Conservation (phyloP, 148 eudicot genomes). For the Suaeda aralocaspica region DNA sequence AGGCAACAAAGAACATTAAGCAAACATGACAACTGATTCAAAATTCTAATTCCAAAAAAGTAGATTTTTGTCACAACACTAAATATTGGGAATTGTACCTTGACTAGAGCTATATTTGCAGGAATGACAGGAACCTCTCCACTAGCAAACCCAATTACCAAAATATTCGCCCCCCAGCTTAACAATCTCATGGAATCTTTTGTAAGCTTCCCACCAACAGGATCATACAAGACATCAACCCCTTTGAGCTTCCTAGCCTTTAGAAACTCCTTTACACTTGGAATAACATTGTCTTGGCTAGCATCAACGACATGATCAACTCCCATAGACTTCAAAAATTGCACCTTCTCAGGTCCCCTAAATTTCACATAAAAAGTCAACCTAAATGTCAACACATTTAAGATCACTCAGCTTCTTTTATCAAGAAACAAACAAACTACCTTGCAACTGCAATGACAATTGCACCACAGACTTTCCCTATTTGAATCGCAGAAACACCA, state of each 20-base stretch:
- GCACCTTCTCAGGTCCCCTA: slow-evolving; percentile 91
- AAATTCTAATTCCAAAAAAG: no score
- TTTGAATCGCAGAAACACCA: slow-evolving; percentile 94
- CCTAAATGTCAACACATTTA: background rate
- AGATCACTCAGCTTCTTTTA: background rate
- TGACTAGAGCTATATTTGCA: slow-evolving; percentile 88
- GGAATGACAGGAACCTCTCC: slow-evolving; percentile 94
- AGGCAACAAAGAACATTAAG: background rate
- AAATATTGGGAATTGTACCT: slow-evolving; percentile 50
- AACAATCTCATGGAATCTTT: slow-evolving; percentile 75
- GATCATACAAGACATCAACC: slow-evolving; percentile 94
- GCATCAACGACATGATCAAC: slow-evolving; percentile 87
- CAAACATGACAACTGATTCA: background rate
- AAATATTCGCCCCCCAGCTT: slow-evolving; percentile 93
- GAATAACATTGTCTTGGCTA: slow-evolving; percentile 54
- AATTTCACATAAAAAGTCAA: slow-evolving; percentile 12
- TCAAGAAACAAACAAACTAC: slow-evolving; percentile 29
- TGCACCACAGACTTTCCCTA: slow-evolving; percentile 90
- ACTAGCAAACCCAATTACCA: slow-evolving; percentile 94
- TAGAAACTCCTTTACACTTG: slow-evolving; percentile 77
- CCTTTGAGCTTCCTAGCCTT: slow-evolving; percentile 78
- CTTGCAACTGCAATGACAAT: slow-evolving; percentile 89
- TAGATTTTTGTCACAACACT: no score
- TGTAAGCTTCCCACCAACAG: slow-evolving; percentile 94
- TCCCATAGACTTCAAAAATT: slow-evolving; percentile 66